Evolutionary conservation across 2,329 filamentous ascomycete genomes (phyloP).

Genomic region (Ramularia collo-cygni): DNA sequence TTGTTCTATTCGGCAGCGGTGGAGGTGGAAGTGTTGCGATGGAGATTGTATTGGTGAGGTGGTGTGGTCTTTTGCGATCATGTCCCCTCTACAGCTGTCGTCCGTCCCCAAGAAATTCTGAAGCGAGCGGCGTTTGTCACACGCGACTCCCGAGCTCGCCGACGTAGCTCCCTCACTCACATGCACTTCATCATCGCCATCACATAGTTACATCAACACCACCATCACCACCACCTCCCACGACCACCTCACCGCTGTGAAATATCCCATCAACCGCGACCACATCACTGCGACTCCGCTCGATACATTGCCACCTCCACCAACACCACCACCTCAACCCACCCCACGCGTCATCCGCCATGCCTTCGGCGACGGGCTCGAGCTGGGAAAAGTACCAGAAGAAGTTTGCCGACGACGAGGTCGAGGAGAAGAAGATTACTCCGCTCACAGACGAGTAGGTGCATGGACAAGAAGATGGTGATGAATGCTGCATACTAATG

Average conservation of each 20-base stretch:
- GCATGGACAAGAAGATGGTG: neutral
- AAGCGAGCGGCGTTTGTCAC: too few species aligned
- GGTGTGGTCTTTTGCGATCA: too few species aligned
- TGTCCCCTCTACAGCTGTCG: too few species aligned
- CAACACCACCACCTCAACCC: neutral
- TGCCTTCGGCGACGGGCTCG: slow-evolving; percentile 90
- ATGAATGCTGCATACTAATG: slow-evolving; percentile 8
- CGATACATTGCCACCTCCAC: neutral
- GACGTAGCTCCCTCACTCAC: too few species aligned
- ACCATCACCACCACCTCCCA: slow-evolving; percentile 5
- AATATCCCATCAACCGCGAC: slow-evolving; percentile 2
- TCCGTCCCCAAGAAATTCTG: too few species aligned
- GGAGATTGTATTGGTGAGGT: too few species aligned
- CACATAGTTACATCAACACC: slow-evolving; percentile 1
- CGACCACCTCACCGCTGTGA: slow-evolving; percentile 5
- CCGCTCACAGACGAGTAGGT: slow-evolving; percentile 91
- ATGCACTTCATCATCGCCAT: neutral
- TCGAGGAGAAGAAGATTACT: slow-evolving; percentile 99
- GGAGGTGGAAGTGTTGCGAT: slow-evolving; percentile 1
- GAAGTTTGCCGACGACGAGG: slow-evolving; percentile 91
- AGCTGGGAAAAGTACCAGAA: slow-evolving; percentile 99
- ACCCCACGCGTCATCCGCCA: slow-evolving; percentile 35
- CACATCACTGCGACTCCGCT: slow-evolving; percentile 1
- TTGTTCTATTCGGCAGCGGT: too few species aligned
- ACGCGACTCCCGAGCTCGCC: too few species aligned